These are phyloP conservation scores for Ambrosia artemisiifolia DNA, from an alignment of 129 eudicot species.

Conservation along the genomic window DNA sequence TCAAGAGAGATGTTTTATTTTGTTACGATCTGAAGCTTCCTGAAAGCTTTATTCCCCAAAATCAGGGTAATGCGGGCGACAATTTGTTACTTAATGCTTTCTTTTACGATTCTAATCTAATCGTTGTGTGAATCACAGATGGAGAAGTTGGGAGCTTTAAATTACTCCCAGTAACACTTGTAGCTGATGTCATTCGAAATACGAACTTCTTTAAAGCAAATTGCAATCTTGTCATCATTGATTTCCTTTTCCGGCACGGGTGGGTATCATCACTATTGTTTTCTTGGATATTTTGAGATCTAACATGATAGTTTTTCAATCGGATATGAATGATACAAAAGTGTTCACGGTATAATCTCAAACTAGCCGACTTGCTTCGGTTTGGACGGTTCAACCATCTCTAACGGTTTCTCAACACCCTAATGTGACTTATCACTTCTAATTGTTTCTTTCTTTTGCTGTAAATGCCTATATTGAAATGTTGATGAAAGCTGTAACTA, in stretches of 20 bases:
- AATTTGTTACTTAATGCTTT: not conserved
- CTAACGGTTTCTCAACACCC: not conserved
- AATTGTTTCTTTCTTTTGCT: not conserved
- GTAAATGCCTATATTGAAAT: not conserved
- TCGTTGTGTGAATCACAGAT: slow-evolving; percentile 43
- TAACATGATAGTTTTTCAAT: not conserved
- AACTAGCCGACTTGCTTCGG: too few relatives aligned
- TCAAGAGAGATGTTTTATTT: slow-evolving; percentile 91
- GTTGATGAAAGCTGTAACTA: not conserved
- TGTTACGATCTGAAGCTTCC: slow-evolving; percentile 94
- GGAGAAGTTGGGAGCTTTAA: slow-evolving; percentile 93
- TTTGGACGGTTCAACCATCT: not conserved
- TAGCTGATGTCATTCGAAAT: slow-evolving; percentile 54
- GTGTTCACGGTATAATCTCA: too few relatives aligned
- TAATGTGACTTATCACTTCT: not conserved
- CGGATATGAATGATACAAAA: not conserved
- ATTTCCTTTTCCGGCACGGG: slow-evolving; percentile 90
- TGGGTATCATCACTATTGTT: slow-evolving; percentile 58
- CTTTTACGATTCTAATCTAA: not conserved
- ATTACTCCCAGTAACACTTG: slow-evolving; percentile 53
- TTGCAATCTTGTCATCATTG: slow-evolving; percentile 81
- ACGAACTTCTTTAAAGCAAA: slow-evolving; percentile 66
- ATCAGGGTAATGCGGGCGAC: slow-evolving; percentile 53
- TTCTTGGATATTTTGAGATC: not conserved
- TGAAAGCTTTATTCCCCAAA: slow-evolving; percentile 58